Conservation (phyloP, 306 rosid genomes). For the Cicer cuneatum region DNA sequence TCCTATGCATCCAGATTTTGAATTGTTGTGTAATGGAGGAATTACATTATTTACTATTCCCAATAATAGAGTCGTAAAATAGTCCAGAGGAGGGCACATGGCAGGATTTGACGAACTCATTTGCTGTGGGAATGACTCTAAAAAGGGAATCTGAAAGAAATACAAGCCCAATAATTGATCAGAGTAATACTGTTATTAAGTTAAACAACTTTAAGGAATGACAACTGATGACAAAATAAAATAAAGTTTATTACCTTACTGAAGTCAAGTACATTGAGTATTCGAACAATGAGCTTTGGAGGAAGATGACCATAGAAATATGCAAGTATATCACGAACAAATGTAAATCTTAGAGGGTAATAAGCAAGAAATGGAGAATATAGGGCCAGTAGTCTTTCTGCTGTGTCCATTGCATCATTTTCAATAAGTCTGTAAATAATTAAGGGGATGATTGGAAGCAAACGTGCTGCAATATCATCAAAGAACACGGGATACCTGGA, state of each 20-base stretch:
- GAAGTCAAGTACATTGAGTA: slow-evolving; percentile 78
- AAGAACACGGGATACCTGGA: slow-evolving; percentile 90
- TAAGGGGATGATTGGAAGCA: slow-evolving; percentile 94
- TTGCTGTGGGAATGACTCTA: slow-evolving; percentile 87
- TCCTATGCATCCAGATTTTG: slow-evolving; percentile 69
- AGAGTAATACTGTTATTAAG: slow-evolving; percentile 21
- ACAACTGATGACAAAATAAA: slow-evolving; percentile 32
- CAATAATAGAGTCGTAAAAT: slow-evolving; percentile 84
- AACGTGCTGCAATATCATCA: slow-evolving; percentile 92
- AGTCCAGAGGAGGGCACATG: slow-evolving; percentile 92
- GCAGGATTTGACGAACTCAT: slow-evolving; percentile 74
- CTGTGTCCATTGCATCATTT: slow-evolving; percentile 87
- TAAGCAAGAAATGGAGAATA: slow-evolving; percentile 73
- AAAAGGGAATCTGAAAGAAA: slow-evolving; percentile 85
- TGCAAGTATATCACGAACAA: slow-evolving; percentile 97
- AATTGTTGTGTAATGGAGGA: slow-evolving; percentile 83
- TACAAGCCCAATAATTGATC: slow-evolving; percentile 36
- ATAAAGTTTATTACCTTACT: slow-evolving; percentile 65
- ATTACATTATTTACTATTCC: slow-evolving; percentile 97
- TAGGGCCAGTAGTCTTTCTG: slow-evolving; percentile 72
- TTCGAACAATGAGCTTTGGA: slow-evolving; percentile 80
- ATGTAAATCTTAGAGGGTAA: slow-evolving; percentile 90
- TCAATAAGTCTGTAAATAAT: slow-evolving; percentile 90
- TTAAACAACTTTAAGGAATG: slow-evolving; percentile 33
- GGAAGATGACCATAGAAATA: slow-evolving; percentile 95